Percentiles rank a stretch among this genome's conserved stretches.
phyloP scores from a whole-genome alignment of 2,329 filamentous ascomycete genomes.

The Tolypocladium paradoxum region DNA sequence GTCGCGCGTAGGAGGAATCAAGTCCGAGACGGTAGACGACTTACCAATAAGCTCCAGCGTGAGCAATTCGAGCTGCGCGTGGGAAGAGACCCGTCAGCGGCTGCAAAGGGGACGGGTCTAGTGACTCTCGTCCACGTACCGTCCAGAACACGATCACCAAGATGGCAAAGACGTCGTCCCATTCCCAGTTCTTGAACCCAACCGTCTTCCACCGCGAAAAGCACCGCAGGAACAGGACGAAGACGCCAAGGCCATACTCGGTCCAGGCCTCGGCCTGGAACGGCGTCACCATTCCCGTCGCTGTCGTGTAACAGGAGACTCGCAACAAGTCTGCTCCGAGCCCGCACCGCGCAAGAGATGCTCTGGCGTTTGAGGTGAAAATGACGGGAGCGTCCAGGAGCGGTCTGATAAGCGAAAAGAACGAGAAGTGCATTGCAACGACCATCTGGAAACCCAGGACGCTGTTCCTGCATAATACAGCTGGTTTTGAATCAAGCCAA shows the following conservation, averaged over 20 bases:
- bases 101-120: neutral
- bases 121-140: constrained; percentile 16
- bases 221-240: constrained; percentile 26
- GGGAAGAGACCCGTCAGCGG: neutral
- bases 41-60: constrained; percentile 24
- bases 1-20: neutral
- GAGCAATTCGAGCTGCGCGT: constrained; percentile 12
- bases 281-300: constrained; percentile 17
- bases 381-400: neutral
- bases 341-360: neutral
- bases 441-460: neutral
- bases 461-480: neutral
- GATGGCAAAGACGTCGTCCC: constrained; percentile 31
- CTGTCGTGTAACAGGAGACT: no score
- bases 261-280: constrained; percentile 32
- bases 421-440: neutral
- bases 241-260: constrained; percentile 28
- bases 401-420: neutral
- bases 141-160: constrained; percentile 26
- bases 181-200: constrained; percentile 25
- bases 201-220: constrained; percentile 26
- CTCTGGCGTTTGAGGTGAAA: neutral
- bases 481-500: neutral
- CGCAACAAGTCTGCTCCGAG: neutral
- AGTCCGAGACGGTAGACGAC: neutral